Percentiles rank a stretch among this genome's conserved stretches.
Evolutionary conservation across 306 rosid genomes (phyloP).

Genomic region (Quercus ilex): DNA sequence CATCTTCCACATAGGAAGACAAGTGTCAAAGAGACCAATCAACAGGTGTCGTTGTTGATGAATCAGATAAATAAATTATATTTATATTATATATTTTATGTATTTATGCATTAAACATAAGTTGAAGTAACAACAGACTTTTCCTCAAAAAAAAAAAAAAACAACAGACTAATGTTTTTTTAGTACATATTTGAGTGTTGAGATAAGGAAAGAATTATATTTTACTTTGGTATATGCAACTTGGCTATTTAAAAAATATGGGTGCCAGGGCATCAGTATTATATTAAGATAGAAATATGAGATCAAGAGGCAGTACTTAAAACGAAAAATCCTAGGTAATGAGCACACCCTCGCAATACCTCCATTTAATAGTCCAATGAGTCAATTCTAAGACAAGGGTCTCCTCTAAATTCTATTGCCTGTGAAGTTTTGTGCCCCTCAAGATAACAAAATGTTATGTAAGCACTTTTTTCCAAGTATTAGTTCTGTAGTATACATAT

Average conservation of each 20-base stretch:
- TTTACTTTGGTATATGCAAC: slow-evolving; percentile 28
- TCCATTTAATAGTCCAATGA: slow-evolving; percentile 29
- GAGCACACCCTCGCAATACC: not conserved
- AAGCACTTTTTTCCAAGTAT: not conserved
- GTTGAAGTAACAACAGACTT: slow-evolving; percentile 4
- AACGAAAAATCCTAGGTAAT: not conserved
- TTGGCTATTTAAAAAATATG: slow-evolving; percentile 11
- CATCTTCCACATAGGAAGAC: slow-evolving; percentile 35
- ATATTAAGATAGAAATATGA: slow-evolving; percentile 2
- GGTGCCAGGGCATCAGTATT: slow-evolving; percentile 10
- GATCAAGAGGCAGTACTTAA: slow-evolving; percentile 14
- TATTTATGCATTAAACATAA: slow-evolving; percentile 14
- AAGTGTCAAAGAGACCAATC: slow-evolving; percentile 30
- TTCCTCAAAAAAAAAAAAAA: too few species aligned
- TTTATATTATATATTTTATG: not conserved
- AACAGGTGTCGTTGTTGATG: slow-evolving; percentile 30
- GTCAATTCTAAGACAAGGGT: slow-evolving; percentile 32
- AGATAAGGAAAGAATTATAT: slow-evolving; percentile 30
- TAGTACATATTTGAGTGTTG: slow-evolving; percentile 1
- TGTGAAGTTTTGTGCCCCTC: slow-evolving; percentile 19
- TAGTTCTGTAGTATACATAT: slow-evolving; percentile 2
- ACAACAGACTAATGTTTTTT: not conserved
- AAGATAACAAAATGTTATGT: not conserved
- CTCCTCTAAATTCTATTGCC: slow-evolving; percentile 13
- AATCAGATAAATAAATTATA: not conserved